Conservation (phyloP, 75 land plant genomes). For the Pseudotsuga menziesii region DNA sequence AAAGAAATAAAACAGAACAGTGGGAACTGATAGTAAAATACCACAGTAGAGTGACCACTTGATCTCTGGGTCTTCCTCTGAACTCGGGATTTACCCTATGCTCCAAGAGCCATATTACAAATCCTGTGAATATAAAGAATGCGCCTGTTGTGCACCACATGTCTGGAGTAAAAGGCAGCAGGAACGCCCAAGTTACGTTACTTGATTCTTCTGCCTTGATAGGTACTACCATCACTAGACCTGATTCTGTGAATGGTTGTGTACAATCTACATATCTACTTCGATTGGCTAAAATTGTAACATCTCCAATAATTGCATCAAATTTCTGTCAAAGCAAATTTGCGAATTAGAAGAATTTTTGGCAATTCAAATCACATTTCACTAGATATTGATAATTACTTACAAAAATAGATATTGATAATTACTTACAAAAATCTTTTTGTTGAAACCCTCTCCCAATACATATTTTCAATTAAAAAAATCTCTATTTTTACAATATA, state of each 20-base stretch:
- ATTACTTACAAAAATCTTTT: too few species aligned
- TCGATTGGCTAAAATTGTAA: conserved; percentile 14
- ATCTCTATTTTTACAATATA: too few species aligned
- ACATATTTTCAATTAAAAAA: too few species aligned
- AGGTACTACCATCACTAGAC: conserved; percentile 15
- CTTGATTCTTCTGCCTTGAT: not conserved
- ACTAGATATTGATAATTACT: too few species aligned
- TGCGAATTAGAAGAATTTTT: not conserved
- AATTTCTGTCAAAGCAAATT: conserved; percentile 2
- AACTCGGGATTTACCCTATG: conserved; percentile 37
- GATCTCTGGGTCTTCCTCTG: conserved; percentile 32
- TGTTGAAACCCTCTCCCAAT: too few species aligned
- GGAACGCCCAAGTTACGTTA: conserved; percentile 47
- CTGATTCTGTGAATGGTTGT: conserved; percentile 19
- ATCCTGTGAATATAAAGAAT: conserved; percentile 38
- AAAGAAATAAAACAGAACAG: too few species aligned
- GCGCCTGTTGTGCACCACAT: conserved; percentile 37
- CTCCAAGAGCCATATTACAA: conserved; percentile 26
- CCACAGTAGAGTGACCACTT: conserved; percentile 23
- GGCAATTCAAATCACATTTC: too few species aligned
- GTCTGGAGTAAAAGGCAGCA: conserved; percentile 35
- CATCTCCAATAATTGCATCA: conserved; percentile 27
- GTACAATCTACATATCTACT: conserved; percentile 21
- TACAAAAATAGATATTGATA: too few species aligned
- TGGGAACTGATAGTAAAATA: not conserved